Evolutionary conservation across 2,329 filamentous ascomycete genomes (phyloP).

Genomic region (Leptographium flavum): DNA sequence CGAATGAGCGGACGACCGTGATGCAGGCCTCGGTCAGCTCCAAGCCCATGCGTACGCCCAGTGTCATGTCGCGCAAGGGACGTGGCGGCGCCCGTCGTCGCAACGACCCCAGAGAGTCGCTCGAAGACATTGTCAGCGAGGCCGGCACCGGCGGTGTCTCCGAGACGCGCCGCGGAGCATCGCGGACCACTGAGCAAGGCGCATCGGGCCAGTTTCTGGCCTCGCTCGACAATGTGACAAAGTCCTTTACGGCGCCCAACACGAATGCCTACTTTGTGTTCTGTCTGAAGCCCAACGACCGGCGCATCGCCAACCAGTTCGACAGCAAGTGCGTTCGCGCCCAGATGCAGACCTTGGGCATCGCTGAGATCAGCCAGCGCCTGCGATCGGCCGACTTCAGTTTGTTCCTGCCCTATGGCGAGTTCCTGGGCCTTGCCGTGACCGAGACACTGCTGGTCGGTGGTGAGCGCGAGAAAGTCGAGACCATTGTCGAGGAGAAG

Average conservation of each 20-base stretch:
- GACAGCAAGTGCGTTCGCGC: slow-evolving; percentile 96
- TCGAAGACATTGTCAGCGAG: slow-evolving; percentile 33
- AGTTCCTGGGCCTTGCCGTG: slow-evolving; percentile 83
- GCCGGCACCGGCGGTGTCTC: slow-evolving; percentile 14
- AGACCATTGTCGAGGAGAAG: slow-evolving; percentile 82
- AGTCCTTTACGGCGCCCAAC: slow-evolving; percentile 66
- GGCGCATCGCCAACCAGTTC: slow-evolving; percentile 94
- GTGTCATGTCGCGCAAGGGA: slow-evolving; percentile 68
- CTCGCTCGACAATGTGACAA: slow-evolving; percentile 79
- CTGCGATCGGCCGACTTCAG: slow-evolving; percentile 90
- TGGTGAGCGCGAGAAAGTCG: slow-evolving; percentile 81
- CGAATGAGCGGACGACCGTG: slow-evolving; percentile 76
- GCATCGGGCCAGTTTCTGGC: slow-evolving; percentile 86
- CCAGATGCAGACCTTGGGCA: slow-evolving; percentile 88
- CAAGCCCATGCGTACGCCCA: slow-evolving; percentile 83
- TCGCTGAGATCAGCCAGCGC: slow-evolving; percentile 91
- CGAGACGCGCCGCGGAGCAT: slow-evolving; percentile 18
- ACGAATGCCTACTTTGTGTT: slow-evolving; percentile 95
- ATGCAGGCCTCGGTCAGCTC: slow-evolving; percentile 95
- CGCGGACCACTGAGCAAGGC: slow-evolving; percentile 49
- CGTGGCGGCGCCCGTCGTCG: slow-evolving; percentile 17
- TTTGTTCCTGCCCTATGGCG: slow-evolving; percentile 86
- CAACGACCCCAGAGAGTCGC: slow-evolving; percentile 21
- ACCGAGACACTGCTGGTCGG: slow-evolving; percentile 75
- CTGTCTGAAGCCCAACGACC: slow-evolving; percentile 92